Conservation (phyloP, 495 filamentous ascomycete genomes). For the Monascus purpureus region DNA sequence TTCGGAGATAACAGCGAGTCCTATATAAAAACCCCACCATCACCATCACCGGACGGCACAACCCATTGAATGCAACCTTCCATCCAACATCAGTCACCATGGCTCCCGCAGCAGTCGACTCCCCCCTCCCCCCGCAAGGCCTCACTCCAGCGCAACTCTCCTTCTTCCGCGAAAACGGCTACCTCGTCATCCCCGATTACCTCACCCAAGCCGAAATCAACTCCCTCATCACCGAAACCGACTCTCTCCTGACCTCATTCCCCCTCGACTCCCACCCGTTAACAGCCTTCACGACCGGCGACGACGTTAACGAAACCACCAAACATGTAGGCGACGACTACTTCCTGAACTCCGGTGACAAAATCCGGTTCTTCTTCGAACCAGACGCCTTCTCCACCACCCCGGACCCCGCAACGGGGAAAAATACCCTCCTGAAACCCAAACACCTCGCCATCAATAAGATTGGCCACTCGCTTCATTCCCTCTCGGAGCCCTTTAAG, state of each 20-base stretch:
- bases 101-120: too few species aligned
- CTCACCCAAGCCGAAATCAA: constrained; percentile 49
- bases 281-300: constrained; percentile 81
- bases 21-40: too few species aligned
- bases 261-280: constrained; percentile 69
- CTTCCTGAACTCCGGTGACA: constrained; percentile 79
- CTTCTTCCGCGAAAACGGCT: constrained; percentile 69
- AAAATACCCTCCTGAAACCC: constrained; percentile 46
- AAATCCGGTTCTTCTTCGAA: constrained; percentile 95
- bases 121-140: constrained; percentile 23
- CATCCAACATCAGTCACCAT: too few species aligned
- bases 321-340: constrained; percentile 87
- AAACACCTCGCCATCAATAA: constrained; percentile 85
- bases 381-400: constrained; percentile 40
- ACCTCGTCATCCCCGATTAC: constrained; percentile 73
- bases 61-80: too few species aligned
- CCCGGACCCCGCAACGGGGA: constrained; percentile 30
- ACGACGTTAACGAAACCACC: constrained; percentile 26
- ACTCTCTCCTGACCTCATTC: constrained; percentile 60
- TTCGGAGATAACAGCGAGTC: too few species aligned
- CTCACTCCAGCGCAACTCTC: constrained; percentile 60
- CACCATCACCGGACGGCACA: too few species aligned
- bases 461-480: constrained; percentile 85
- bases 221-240: constrained; percentile 59
- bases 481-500: constrained; percentile 55